A percentile compares a stretch with the other conserved stretches of the same genome.
phyloP scores from a whole-genome alignment of 2,329 filamentous ascomycete species.

The Xylariaceae sp. region DNA sequence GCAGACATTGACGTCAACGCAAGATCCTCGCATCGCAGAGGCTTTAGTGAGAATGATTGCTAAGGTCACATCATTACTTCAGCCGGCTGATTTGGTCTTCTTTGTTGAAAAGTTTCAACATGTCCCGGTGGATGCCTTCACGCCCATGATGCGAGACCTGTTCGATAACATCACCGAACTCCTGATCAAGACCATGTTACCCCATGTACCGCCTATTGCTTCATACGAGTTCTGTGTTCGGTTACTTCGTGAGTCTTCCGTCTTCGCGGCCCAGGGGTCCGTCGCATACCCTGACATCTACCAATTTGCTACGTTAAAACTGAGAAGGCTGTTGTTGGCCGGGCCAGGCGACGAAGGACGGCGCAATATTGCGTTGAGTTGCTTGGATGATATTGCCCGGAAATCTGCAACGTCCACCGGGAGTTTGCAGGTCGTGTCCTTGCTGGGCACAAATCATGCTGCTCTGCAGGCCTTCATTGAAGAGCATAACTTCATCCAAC shows the following conservation, averaged over 20 bases:
- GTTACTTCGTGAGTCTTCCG: constrained; percentile 66
- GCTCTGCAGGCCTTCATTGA: constrained; percentile 55
- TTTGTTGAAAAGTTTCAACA: constrained; percentile 65
- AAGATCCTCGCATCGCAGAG: constrained; percentile 78
- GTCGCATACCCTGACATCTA: constrained; percentile 59
- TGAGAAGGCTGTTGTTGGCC: constrained; percentile 54
- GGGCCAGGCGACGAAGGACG: constrained; percentile 53
- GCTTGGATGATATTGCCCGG: constrained; percentile 61
- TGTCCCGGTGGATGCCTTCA: constrained; percentile 59
- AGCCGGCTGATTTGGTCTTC: constrained; percentile 51
- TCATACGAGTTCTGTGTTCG: constrained; percentile 55
- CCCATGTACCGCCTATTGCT: constrained; percentile 22
- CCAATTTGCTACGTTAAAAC: constrained; percentile 54
- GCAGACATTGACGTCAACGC: constrained; percentile 73
- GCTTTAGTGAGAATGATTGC: constrained; percentile 66
- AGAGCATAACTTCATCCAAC: constrained; percentile 55
- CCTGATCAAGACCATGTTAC: constrained; percentile 37
- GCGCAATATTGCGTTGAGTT: constrained; percentile 58
- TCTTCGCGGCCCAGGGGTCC: constrained; percentile 47
- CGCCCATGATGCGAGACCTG: constrained; percentile 55
- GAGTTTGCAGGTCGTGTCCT: constrained; percentile 61
- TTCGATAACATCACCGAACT: constrained; percentile 53
- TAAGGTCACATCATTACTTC: constrained; percentile 45
- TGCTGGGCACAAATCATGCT: constrained; percentile 43
- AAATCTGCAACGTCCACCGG: constrained; percentile 63